These are phyloP conservation scores for Aspergillus sp. DNA, from an alignment of 2,329 filamentous ascomycete genomes.

Conservation along the genomic window DNA sequence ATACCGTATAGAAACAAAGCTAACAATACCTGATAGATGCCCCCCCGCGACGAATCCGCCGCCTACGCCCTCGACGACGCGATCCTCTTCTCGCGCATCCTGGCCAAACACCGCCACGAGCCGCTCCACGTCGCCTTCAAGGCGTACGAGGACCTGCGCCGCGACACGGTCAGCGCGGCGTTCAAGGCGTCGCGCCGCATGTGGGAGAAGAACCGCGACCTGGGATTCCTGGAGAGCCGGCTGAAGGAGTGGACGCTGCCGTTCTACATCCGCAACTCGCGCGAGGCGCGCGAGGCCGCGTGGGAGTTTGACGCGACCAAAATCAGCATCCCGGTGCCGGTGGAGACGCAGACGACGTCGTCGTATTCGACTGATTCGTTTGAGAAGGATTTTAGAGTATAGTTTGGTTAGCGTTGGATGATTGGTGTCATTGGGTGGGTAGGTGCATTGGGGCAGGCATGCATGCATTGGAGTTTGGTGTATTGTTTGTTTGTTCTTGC, in stretches of 20 bases:
- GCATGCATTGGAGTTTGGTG: not conserved
- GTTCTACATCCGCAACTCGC: constrained; percentile 29
- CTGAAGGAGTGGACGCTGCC: constrained; percentile 41
- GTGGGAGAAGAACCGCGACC: constrained; percentile 41
- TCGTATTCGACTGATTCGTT: constrained; percentile 26
- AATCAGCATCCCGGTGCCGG: constrained; percentile 28
- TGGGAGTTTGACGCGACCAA: constrained; percentile 39
- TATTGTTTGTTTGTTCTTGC: no score
- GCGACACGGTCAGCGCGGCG: constrained; percentile 37
- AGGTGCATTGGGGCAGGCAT: not conserved
- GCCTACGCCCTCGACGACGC: constrained; percentile 47
- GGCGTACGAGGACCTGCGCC: constrained; percentile 39
- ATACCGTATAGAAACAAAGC: not conserved
- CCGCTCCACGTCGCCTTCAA: constrained; percentile 33
- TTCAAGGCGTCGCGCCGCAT: constrained; percentile 40
- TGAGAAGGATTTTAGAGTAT: constrained; percentile 15
- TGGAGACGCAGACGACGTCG: constrained; percentile 23
- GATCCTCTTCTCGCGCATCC: constrained; percentile 41
- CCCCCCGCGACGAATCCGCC: constrained; percentile 47
- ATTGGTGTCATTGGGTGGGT: not conserved
- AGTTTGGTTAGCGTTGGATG: not conserved
- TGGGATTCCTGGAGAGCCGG: constrained; percentile 34
- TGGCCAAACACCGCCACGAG: constrained; percentile 33
- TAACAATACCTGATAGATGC: constrained; percentile 38
- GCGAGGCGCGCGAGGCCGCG: constrained; percentile 27